phyloP scores from a whole-genome alignment of 2,329 filamentous ascomycete genomes.

The Plenodomus biglobosus region DNA sequence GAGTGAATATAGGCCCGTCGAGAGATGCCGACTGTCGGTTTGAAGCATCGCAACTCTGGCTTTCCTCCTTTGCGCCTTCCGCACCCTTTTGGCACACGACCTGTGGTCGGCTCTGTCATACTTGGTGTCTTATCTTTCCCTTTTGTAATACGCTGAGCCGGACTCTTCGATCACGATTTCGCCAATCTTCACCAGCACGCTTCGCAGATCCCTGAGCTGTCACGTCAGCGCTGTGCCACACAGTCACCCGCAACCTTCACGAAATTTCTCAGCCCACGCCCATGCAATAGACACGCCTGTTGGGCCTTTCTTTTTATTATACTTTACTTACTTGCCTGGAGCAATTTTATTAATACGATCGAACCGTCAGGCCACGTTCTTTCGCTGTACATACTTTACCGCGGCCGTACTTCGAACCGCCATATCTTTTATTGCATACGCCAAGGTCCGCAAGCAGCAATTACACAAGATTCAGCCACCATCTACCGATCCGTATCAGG shows the following conservation, averaged over 20 bases:
- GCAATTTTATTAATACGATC: conserved; percentile 19
- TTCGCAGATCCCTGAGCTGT: conserved; percentile 11
- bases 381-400: conserved; percentile 20
- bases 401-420: conserved; percentile 5
- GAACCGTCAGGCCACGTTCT: conserved; percentile 40
- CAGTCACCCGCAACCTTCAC: conserved; percentile 14
- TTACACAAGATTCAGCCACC: conserved; percentile 5
- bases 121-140: conserved; percentile 13
- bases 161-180: conserved; percentile 32
- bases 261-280: conserved; percentile 17
- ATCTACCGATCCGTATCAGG: conserved; percentile 11
- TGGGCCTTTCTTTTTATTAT: conserved; percentile 15
- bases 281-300: conserved; percentile 37
- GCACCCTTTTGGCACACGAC: conserved; percentile 15
- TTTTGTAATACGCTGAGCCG: conserved; percentile 32
- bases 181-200: conserved; percentile 10
- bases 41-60: conserved; percentile 25
- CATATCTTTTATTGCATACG: neutral
- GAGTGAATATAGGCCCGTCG: conserved; percentile 39
- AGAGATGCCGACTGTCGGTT: conserved; percentile 24
- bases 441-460: conserved; percentile 7
- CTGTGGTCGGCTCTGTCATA: conserved; percentile 25
- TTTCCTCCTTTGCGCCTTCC: conserved; percentile 17
- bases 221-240: conserved; percentile 10
- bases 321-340: conserved; percentile 26